Conservation (phyloP, 2,329 filamentous ascomycete genomes). For the Colletotrichum endophyticum region DNA sequence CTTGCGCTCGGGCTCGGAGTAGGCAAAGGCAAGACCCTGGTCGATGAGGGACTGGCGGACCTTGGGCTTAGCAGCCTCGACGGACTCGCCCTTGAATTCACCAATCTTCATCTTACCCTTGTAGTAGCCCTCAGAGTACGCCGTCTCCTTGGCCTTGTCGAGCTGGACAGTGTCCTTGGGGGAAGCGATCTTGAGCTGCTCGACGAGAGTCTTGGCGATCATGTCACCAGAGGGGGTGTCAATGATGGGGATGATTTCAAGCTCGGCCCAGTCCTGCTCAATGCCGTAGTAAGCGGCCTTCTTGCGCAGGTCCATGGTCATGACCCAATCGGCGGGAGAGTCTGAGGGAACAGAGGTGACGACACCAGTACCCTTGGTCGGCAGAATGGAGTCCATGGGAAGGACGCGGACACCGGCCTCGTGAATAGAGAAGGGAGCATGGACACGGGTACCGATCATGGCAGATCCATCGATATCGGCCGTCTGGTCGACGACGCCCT, state of each 20-base stretch:
- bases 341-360: constrained; percentile 96
- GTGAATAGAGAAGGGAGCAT: constrained; percentile 88
- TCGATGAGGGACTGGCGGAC: constrained; percentile 81
- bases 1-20: constrained; percentile 89
- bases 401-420: constrained; percentile 84
- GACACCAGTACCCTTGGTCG: constrained; percentile 94
- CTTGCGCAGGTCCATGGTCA: constrained; percentile 84
- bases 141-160: constrained; percentile 87
- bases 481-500: constrained; percentile 77
- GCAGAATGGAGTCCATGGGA: constrained; percentile 93
- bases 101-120: constrained; percentile 89
- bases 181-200: constrained; percentile 94
- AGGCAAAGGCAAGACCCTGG: constrained; percentile 81
- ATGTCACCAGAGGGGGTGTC: constrained; percentile 89
- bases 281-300: constrained; percentile 97
- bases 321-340: constrained; percentile 94
- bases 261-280: constrained; percentile 93
- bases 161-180: constrained; percentile 93
- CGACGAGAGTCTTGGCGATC: constrained; percentile 81
- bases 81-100: constrained; percentile 85
- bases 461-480: constrained; percentile 78
- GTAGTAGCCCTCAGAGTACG: constrained; percentile 93
- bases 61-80: constrained; percentile 86
- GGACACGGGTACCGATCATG: constrained; percentile 85
- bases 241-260: constrained; percentile 89